These are phyloP conservation scores for Rhododendron mucronatum DNA, from an alignment of 148 eudicot genomes.

Conservation along the genomic window DNA sequence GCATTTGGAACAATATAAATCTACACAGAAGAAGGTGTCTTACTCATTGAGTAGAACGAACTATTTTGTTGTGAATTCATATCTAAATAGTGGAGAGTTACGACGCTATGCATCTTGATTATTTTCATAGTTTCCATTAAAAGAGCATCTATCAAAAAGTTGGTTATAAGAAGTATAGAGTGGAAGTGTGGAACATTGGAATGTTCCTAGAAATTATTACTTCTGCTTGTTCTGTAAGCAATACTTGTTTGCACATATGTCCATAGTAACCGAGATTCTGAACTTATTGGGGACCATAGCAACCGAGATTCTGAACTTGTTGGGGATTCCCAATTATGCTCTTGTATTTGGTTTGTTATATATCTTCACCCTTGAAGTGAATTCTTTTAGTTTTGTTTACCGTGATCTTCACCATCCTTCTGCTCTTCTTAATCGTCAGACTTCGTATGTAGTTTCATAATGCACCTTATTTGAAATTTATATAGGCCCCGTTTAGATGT, in stretches of 20 bases:
- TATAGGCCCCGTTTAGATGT: too few relatives aligned
- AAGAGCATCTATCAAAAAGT: too few relatives aligned
- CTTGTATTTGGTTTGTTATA: not conserved
- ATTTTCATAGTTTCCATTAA: not conserved
- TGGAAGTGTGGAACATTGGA: too few relatives aligned
- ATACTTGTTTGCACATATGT: too few relatives aligned
- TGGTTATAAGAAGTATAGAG: too few relatives aligned
- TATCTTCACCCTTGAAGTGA: not conserved
- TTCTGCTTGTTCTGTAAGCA: not conserved
- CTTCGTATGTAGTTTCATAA: not conserved
- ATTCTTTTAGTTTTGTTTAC: not conserved
- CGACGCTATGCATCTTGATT: not conserved
- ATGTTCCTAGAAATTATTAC: too few relatives aligned
- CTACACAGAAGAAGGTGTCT: too few relatives aligned
- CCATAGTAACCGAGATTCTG: not conserved
- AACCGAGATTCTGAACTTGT: too few relatives aligned
- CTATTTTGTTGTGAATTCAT: too few relatives aligned
- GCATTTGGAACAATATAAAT: too few relatives aligned
- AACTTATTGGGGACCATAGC: not conserved
- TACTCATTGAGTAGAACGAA: too few relatives aligned
- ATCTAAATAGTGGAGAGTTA: too few relatives aligned
- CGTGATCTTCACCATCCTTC: not conserved
- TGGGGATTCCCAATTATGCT: not conserved
- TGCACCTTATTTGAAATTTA: not conserved
- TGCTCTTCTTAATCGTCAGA: not conserved